These are phyloP conservation scores for Saxispiralis lemnorum DNA, from an alignment of 495 filamentous ascomycete species.

Conservation along the genomic window DNA sequence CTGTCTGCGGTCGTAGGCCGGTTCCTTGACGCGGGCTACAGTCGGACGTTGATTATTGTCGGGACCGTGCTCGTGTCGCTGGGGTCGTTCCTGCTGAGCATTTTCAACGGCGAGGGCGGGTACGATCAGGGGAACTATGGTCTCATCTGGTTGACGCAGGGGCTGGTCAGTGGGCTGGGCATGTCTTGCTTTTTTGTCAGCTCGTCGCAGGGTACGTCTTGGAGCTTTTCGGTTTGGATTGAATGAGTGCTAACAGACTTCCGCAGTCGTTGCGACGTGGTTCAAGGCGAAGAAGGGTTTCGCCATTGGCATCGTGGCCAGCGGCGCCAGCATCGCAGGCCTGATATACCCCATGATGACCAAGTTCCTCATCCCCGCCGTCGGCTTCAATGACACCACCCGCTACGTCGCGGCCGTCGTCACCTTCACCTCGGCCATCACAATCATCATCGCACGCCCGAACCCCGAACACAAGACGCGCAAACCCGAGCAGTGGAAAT, in stretches of 20 bases:
- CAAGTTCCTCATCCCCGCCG: conserved; percentile 18
- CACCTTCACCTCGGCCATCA: conserved; percentile 17
- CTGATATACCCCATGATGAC: conserved; percentile 22
- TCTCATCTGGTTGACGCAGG: conserved; percentile 25
- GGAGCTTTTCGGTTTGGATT: neutral
- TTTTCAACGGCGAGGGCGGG: conserved; percentile 14
- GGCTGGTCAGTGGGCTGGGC: conserved; percentile 24
- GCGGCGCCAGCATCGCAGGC: conserved; percentile 25
- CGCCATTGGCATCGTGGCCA: conserved; percentile 23
- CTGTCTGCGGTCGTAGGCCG: conserved; percentile 25
- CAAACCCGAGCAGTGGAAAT: conserved; percentile 13
- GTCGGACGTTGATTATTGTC: conserved; percentile 16
- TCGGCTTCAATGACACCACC: conserved; percentile 23
- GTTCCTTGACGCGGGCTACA: conserved; percentile 26
- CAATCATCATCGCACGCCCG: conserved; percentile 22
- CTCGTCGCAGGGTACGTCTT: conserved; percentile 25
- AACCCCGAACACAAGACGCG: conserved; percentile 16
- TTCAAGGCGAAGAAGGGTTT: conserved; percentile 23
- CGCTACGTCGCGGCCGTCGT: conserved; percentile 19
- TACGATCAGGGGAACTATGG: conserved; percentile 19
- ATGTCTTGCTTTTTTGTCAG: conserved; percentile 31
- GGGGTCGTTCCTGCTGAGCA: conserved; percentile 23
- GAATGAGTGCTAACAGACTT: neutral
- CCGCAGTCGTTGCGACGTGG: conserved; percentile 27
- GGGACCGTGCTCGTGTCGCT: conserved; percentile 22